These are phyloP conservation scores for Hansenula lynferdii DNA, from an alignment of 1,139 yeast species.

Conservation along the genomic window DNA sequence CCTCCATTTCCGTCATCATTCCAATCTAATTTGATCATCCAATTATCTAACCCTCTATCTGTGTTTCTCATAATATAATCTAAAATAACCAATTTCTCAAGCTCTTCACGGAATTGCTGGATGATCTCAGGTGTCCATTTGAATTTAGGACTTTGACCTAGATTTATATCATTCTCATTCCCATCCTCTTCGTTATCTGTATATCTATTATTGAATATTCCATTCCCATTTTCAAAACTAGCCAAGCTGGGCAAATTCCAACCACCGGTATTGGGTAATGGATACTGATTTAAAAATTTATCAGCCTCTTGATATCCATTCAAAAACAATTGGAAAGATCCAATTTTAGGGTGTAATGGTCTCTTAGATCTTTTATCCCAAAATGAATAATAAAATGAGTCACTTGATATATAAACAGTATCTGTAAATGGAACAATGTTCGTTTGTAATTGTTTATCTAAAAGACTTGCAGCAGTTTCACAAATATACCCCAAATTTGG, in stretches of 20 bases:
- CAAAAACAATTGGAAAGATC: slow-evolving; percentile 64
- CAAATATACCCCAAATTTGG: slow-evolving; percentile 72
- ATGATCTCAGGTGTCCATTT: slow-evolving; percentile 55
- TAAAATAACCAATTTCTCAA: slow-evolving; percentile 65
- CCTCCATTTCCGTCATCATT: slow-evolving; percentile 17
- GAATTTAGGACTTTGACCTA: slow-evolving; percentile 28
- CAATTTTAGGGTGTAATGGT: slow-evolving; percentile 45
- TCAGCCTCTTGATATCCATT: slow-evolving; percentile 59
- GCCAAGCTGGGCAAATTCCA: slow-evolving; percentile 17
- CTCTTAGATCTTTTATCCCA: slow-evolving; percentile 37
- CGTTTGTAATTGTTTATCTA: slow-evolving; percentile 56
- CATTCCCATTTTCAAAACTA: slow-evolving; percentile 3
- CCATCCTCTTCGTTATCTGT: slow-evolving; percentile 8
- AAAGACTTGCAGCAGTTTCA: slow-evolving; percentile 65
- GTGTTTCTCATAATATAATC: slow-evolving; percentile 76
- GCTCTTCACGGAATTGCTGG: slow-evolving; percentile 51
- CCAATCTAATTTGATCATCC: slow-evolving; percentile 70
- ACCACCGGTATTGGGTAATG: slow-evolving; percentile 41
- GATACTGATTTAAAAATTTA: slow-evolving; percentile 49
- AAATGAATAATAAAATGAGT: slow-evolving; percentile 49
- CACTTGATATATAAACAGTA: slow-evolving; percentile 47
- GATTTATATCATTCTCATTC: slow-evolving; percentile 11
- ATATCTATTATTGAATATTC: slow-evolving; percentile 2
- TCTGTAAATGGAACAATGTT: slow-evolving; percentile 66
- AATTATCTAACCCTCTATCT: slow-evolving; percentile 69